Evolutionary conservation across 306 rosid genomes (phyloP).

Genomic region (Gynostemma pentaphyllum): DNA sequence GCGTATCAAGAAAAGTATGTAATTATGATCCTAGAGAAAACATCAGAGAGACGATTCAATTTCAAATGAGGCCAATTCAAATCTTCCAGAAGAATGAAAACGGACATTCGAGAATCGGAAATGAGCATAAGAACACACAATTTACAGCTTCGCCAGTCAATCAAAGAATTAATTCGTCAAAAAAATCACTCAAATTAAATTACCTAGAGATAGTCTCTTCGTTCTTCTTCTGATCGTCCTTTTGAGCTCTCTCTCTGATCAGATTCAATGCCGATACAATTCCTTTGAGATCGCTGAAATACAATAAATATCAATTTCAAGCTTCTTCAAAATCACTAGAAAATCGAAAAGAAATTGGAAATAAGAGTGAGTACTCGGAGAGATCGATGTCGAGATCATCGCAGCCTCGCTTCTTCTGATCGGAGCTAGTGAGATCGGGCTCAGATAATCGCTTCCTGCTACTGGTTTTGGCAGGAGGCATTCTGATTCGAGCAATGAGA

Average conservation of each 20-base stretch:
- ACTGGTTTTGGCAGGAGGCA: constrained; percentile 44
- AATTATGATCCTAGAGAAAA: no score
- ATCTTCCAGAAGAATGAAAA: background rate
- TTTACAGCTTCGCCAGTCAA: background rate
- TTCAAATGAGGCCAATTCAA: background rate
- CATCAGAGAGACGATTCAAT: background rate
- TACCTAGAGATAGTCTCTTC: constrained; percentile 91
- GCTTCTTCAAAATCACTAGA: background rate
- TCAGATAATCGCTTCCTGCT: constrained; percentile 37
- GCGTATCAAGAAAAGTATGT: background rate
- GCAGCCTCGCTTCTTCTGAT: constrained; percentile 30
- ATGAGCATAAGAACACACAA: background rate
- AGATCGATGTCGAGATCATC: constrained; percentile 41
- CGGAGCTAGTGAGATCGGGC: constrained; percentile 30
- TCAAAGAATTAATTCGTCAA: background rate
- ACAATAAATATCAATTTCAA: constrained; percentile 8
- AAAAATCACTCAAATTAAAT: background rate
- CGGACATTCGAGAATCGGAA: constrained; percentile 1
- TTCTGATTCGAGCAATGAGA: constrained; percentile 1
- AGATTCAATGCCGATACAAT: constrained; percentile 70
- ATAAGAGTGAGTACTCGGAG: constrained; percentile 43
- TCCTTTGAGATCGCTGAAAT: constrained; percentile 73
- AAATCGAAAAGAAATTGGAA: background rate
- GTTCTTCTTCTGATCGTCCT: constrained; percentile 90
- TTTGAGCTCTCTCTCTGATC: constrained; percentile 72